Conservation (phyloP, 1,284 basidiomycete species). For the Rhodotorula sp. region DNA sequence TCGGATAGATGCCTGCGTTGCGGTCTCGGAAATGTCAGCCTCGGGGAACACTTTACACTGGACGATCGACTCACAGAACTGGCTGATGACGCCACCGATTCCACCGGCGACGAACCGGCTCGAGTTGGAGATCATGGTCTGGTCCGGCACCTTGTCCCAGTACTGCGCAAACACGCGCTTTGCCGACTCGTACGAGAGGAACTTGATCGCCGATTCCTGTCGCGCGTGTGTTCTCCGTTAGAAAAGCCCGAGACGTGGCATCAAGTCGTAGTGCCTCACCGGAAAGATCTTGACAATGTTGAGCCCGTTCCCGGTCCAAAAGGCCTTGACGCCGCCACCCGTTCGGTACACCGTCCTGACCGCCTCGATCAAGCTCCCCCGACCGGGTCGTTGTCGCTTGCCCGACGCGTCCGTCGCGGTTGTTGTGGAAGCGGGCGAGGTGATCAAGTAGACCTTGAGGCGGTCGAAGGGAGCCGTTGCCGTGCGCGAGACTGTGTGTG, state of each 20-base stretch:
- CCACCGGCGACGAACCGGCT: slow-evolving; percentile 95
- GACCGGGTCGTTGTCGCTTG: slow-evolving; percentile 32
- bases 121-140: slow-evolving; percentile 81
- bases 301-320: slow-evolving; percentile 75
- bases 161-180: slow-evolving; percentile 93
- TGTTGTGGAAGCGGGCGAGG: slow-evolving; percentile 53
- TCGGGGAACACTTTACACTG: too few species aligned
- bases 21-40: too few species aligned
- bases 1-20: slow-evolving; percentile 88
- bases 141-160: slow-evolving; percentile 84
- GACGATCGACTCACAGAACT: too few species aligned
- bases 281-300: slow-evolving; percentile 89
- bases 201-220: slow-evolving; percentile 94
- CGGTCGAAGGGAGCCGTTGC: slow-evolving; percentile 98
- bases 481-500: slow-evolving; percentile 74
- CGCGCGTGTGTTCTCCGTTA: too few species aligned
- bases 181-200: slow-evolving; percentile 89
- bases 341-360: slow-evolving; percentile 75
- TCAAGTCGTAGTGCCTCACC: slow-evolving; percentile 44
- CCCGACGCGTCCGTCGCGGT: background rate
- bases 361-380: slow-evolving; percentile 65
- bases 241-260: too few species aligned
- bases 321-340: slow-evolving; percentile 83
- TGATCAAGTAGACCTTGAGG: slow-evolving; percentile 95
- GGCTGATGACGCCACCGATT: slow-evolving; percentile 88